Evolutionary conservation across 1,139 yeast species (phyloP), one percentile per base, ranked within the genome.

Genomic region (Hyphopichia fennica): DNA sequence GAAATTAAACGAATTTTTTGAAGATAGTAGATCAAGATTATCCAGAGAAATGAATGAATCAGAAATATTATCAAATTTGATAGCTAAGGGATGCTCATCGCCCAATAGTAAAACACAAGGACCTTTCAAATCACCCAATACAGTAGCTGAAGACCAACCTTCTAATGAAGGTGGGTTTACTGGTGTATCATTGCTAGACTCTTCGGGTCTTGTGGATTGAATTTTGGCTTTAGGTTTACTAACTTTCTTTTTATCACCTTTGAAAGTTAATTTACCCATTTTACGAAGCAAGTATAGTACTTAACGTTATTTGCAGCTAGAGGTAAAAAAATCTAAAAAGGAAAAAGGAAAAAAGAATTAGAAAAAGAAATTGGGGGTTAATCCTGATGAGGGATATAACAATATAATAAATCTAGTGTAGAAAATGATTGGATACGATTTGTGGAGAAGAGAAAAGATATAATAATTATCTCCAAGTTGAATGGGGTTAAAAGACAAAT

Each of bases 181-280:
- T n/a, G n/a, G n/a, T n/a, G n/a, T n/a, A n/a, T n/a, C n/a, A n/a
- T n/a, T n/a, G n/a, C n/a, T n/a, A n/a, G n/a, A n/a, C n/a, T 25
- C 13, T 25, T 11, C 4, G 28, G 13, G 13, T 16, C 23, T 32
- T 17, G n/a, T 32, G 34, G 34, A 17, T 20, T 20, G 7, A 23
- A 9, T 14, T 14, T 15, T n/a, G 13, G 19, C 14, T 25, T 18
- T 19, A 15, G 27, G 39, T 35, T 41, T 45, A 33, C 43, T 45
- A 34, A 34, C 42, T 40, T 45, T 45, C 15, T 19, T 14, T 40
- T 47, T 48, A 20, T 47, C 50, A 30, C 49, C 49, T 29, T 48
- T 48, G 38, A 48, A 48, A 13, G 37, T 41, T 15, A 48, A 37
- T 37, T 47, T 48, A 23, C 50, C 52, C 52, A 48, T 48, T 20